A percentile compares a stretch with the other conserved stretches of the same genome.
Evolutionary conservation across 768 basidiomycete genomes (phyloP).

Genomic region (Leucocoprinus leucothites): DNA sequence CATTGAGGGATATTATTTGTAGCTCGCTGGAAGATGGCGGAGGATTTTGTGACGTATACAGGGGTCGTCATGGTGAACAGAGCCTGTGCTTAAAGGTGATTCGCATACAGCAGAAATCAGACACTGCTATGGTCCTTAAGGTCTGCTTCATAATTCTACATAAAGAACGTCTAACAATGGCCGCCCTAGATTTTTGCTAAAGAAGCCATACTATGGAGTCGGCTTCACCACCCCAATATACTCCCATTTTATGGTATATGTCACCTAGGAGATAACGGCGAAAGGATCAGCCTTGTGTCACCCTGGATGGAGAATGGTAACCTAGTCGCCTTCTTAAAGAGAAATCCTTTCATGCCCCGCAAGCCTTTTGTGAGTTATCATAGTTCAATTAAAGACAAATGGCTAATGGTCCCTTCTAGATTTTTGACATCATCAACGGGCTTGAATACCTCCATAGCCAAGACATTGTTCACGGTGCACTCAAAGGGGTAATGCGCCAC

Average conservation of each 20-base stretch:
- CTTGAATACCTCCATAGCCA: slow-evolving; percentile 12
- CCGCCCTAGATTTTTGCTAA: background rate
- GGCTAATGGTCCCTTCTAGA: background rate
- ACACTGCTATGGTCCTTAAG: slow-evolving; percentile 17
- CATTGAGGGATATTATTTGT: slow-evolving; percentile 14
- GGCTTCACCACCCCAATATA: slow-evolving; percentile 3
- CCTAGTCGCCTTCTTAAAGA: slow-evolving; percentile 1
- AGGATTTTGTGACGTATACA: slow-evolving; percentile 27
- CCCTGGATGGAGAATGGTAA: slow-evolving; percentile 17
- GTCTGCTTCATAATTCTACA: slow-evolving; percentile 13
- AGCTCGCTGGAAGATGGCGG: slow-evolving; percentile 18
- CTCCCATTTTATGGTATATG: slow-evolving; percentile 10
- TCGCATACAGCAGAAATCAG: slow-evolving; percentile 20
- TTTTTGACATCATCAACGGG: slow-evolving; percentile 10
- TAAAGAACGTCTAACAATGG: slow-evolving; percentile 18
- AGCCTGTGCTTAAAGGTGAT: slow-evolving; percentile 23
- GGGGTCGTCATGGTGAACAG: slow-evolving; percentile 16
- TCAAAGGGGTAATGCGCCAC: too few relatives aligned
- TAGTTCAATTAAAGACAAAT: background rate
- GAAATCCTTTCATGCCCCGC: background rate
- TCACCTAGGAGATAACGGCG: background rate
- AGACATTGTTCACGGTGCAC: slow-evolving; percentile 9
- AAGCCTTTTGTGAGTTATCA: background rate
- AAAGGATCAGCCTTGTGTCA: slow-evolving; percentile 8
- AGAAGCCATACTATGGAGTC: slow-evolving; percentile 8